phyloP scores from a whole-genome alignment of 129 eudicot genomes.

The Saussurea involucrata region DNA sequence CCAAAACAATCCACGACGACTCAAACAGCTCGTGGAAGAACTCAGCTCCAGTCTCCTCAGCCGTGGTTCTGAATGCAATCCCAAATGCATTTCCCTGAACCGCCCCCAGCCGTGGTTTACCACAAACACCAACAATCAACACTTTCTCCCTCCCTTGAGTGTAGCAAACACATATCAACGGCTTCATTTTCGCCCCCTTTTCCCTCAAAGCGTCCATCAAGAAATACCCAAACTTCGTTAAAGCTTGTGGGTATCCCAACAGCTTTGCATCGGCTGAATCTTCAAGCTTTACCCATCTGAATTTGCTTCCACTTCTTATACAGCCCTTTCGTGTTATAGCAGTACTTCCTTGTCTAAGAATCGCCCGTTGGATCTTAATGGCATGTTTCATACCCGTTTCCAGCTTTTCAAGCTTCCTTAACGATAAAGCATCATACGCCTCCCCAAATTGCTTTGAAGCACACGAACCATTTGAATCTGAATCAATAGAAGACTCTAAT shows the following conservation, averaged over 20 bases:
- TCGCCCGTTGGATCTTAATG: conserved; percentile 90
- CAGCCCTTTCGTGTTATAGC: conserved; percentile 87
- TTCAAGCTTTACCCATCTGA: conserved; percentile 82
- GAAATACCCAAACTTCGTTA: conserved; percentile 66
- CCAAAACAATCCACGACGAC: conserved; percentile 92
- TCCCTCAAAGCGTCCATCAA: conserved; percentile 86
- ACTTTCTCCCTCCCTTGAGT: conserved; percentile 54
- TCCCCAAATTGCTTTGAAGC: conserved; percentile 77
- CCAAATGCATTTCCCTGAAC: conserved; percentile 92
- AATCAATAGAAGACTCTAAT: conserved; percentile 66
- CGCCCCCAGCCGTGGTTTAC: conserved; percentile 89
- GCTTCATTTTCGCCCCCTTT: conserved; percentile 90
- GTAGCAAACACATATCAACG: conserved; percentile 64
- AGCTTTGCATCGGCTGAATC: conserved; percentile 66
- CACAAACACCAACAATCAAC: conserved; percentile 84
- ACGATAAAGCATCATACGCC: conserved; percentile 89
- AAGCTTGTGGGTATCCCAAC: conserved; percentile 68
- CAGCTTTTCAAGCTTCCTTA: conserved; percentile 68
- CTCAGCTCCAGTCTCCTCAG: conserved; percentile 79
- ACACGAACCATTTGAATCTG: conserved; percentile 59
- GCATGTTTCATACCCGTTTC: conserved; percentile 86
- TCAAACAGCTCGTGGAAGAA: conserved; percentile 93
- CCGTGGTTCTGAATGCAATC: conserved; percentile 79
- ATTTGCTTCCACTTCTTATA: conserved; percentile 76
- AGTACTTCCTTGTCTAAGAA: conserved; percentile 86